A percentile compares a stretch with the other conserved stretches of the same genome.
phyloP scores from a whole-genome alignment of 1,284 basidiomycete species.

The Phellopilus nigrolimitatus region DNA sequence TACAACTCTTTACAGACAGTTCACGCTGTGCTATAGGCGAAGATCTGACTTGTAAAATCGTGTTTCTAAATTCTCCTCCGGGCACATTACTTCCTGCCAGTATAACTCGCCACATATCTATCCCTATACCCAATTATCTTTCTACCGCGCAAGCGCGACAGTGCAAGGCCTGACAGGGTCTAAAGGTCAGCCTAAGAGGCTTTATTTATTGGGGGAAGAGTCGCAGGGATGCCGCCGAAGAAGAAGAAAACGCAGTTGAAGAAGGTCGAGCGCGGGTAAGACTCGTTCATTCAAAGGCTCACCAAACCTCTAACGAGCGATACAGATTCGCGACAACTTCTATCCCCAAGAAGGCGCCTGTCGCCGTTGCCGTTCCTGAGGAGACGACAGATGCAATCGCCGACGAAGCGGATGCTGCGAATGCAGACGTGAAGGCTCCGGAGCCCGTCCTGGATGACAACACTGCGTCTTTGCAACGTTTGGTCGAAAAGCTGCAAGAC shows the following conservation, averaged over 20 bases:
- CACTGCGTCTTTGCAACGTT: constrained; percentile 42
- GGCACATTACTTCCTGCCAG: too few relatives aligned
- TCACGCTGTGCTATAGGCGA: not conserved
- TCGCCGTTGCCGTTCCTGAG: constrained; percentile 27
- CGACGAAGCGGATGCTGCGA: constrained; percentile 11
- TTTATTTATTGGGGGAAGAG: constrained; percentile 5
- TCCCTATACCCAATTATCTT: not conserved
- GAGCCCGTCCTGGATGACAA: constrained; percentile 18
- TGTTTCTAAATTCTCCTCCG: not conserved
- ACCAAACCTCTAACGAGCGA: not conserved
- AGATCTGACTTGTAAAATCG: not conserved
- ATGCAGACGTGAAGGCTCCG: constrained; percentile 26
- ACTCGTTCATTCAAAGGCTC: not conserved
- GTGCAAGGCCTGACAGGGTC: not conserved
- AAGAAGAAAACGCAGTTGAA: constrained; percentile 85
- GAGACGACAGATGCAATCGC: constrained; percentile 20
- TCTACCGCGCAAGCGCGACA: not conserved
- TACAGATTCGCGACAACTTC: constrained; percentile 78
- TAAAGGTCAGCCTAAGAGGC: not conserved
- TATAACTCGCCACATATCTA: not conserved
- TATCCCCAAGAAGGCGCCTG: constrained; percentile 71
- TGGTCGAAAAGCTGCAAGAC: constrained; percentile 83
- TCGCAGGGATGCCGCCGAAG: constrained; percentile 58
- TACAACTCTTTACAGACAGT: not conserved
- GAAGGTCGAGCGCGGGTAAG: constrained; percentile 56